Evolutionary conservation across 352 stramenopile species (phyloP).

Genomic region (Phytopythium ostracodes): DNA sequence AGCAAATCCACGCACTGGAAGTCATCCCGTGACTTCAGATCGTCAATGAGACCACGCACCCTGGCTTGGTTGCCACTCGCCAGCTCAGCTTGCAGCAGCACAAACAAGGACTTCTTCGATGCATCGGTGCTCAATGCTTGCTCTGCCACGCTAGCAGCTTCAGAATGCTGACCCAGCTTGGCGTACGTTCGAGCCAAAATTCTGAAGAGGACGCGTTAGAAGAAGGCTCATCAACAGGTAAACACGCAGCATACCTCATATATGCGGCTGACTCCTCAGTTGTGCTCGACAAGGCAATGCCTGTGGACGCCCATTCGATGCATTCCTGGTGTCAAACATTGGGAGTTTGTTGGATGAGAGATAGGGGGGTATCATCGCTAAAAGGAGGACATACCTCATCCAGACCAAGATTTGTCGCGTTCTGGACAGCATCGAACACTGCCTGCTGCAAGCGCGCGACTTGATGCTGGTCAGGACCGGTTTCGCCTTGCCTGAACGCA

Average conservation of each 20-base stretch:
- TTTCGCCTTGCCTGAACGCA: background rate
- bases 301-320: slow-evolving; percentile 41
- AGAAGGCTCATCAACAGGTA: background rate
- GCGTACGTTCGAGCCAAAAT: background rate
- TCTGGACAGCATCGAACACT: slow-evolving; percentile 44
- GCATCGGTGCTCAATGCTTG: slow-evolving; percentile 41
- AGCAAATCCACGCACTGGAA: slow-evolving; percentile 65
- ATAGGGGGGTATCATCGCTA: background rate
- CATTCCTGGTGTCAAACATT: slow-evolving; percentile 23
- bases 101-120: slow-evolving; percentile 60
- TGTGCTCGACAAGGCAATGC: slow-evolving; percentile 15
- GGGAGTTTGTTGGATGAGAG: background rate
- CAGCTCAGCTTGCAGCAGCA: slow-evolving; percentile 45
- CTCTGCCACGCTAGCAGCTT: slow-evolving; percentile 37
- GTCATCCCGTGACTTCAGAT: slow-evolving; percentile 47
- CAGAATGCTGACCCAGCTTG: slow-evolving; percentile 1
- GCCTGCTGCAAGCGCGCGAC: slow-evolving; percentile 27
- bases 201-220: background rate
- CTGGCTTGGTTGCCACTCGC: slow-evolving; percentile 12
- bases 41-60: slow-evolving; percentile 20
- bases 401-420: slow-evolving; percentile 28
- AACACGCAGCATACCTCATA: slow-evolving; percentile 35
- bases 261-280: slow-evolving; percentile 39
- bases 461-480: slow-evolving; percentile 18
- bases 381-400: slow-evolving; percentile 27